These are phyloP conservation scores for Ascomycota sp. DNA, from an alignment of 2,329 filamentous ascomycete genomes.

Conservation along the genomic window DNA sequence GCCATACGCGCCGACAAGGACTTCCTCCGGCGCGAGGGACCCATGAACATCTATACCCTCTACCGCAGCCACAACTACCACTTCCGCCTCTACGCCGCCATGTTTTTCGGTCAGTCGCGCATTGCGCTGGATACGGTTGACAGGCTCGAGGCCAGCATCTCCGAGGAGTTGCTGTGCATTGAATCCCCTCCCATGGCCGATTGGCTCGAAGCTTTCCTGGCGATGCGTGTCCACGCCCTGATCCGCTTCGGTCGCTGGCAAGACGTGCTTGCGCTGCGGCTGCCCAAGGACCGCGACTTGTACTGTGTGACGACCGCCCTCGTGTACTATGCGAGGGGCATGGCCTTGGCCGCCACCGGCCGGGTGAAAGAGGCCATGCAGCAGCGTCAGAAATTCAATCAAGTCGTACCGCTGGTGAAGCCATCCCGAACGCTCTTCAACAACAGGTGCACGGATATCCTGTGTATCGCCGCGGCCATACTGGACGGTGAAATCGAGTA, in stretches of 20 bases:
- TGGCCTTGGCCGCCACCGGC: conserved; percentile 42
- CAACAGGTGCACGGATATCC: conserved; percentile 29
- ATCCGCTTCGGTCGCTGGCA: conserved; percentile 57
- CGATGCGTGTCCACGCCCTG: conserved; percentile 46
- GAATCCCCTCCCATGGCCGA: conserved; percentile 57
- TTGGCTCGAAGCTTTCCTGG: conserved; percentile 53
- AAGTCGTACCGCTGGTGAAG: conserved; percentile 31
- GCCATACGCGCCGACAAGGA: conserved; percentile 49
- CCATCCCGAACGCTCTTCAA: conserved; percentile 30
- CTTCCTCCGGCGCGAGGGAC: conserved; percentile 36
- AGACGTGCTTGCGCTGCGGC: conserved; percentile 33
- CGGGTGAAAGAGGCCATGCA: conserved; percentile 31
- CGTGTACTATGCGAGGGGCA: conserved; percentile 44
- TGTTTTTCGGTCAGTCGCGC: conserved; percentile 49
- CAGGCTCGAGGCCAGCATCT: conserved; percentile 39
- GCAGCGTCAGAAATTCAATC: conserved; percentile 28
- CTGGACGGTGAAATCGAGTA: conserved; percentile 57
- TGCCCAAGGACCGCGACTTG: conserved; percentile 37
- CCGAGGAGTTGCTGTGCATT: conserved; percentile 41
- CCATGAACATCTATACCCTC: conserved; percentile 54
- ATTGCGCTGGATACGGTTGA: conserved; percentile 40
- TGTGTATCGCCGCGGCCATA: conserved; percentile 45
- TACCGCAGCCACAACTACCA: conserved; percentile 60
- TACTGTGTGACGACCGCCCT: conserved; percentile 53
- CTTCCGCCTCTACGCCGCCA: conserved; percentile 55